These are phyloP conservation scores for Aschersonia sp. DNA, from an alignment of 2,329 filamentous ascomycete genomes.

Conservation along the genomic window DNA sequence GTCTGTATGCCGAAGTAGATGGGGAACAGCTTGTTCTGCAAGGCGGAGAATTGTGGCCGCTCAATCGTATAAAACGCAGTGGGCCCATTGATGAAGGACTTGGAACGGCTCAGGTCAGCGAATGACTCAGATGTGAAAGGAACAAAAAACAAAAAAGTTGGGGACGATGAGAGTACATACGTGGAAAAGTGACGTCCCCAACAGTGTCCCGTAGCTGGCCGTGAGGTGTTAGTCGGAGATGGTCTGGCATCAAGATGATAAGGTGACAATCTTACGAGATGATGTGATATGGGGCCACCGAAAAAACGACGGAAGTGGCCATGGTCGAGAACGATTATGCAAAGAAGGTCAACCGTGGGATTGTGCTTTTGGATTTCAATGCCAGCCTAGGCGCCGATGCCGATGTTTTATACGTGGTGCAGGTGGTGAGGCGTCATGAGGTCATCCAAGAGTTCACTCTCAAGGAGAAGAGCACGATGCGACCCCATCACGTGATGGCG, in stretches of 20 bases:
- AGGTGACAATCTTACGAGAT: conserved; percentile 40
- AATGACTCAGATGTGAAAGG: no score
- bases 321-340: conserved; percentile 14
- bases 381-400: no score
- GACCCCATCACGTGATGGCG: no score
- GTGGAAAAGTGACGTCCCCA: conserved; percentile 81
- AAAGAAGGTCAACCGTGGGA: no score
- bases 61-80: conserved; percentile 65
- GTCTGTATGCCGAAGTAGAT: conserved; percentile 82
- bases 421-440: no score
- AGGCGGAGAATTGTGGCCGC: conserved; percentile 63
- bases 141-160: neutral
- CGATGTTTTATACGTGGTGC: no score
- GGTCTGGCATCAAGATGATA: neutral
- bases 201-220: conserved; percentile 72
- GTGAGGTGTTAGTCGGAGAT: conserved; percentile 8
- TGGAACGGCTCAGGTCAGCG: no score
- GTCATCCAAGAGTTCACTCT: no score
- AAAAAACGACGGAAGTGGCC: conserved; percentile 39
- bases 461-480: no score
- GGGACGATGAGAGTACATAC: conserved; percentile 21
- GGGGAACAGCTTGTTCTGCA: conserved; percentile 73
- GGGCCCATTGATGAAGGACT: conserved; percentile 64
- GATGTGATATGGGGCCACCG: conserved; percentile 61
- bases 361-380: no score